Percentiles rank a stretch among this genome's conserved stretches.
Conservation (phyloP, 2,329 filamentous ascomycete species). For the Saccharata proteae region DNA sequence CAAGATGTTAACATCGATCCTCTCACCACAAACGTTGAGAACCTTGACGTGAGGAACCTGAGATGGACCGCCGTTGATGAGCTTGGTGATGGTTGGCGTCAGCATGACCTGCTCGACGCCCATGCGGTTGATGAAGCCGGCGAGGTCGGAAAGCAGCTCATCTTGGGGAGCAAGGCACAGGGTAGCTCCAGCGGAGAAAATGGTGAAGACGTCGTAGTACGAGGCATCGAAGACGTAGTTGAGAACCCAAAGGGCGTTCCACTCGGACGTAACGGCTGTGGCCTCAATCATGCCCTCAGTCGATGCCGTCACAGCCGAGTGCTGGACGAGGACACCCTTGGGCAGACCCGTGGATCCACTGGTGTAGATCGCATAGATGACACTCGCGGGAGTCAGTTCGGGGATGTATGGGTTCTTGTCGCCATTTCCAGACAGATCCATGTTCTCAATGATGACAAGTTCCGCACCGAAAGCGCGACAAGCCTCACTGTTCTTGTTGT, state of each 20-base stretch:
- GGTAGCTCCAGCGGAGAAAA: slow-evolving; percentile 1
- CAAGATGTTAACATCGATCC: not conserved
- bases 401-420: slow-evolving; percentile 2
- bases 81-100: slow-evolving; percentile 6
- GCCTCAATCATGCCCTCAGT: slow-evolving; percentile 5
- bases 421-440: slow-evolving; percentile 2
- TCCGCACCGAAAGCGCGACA: slow-evolving; percentile 1
- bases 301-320: slow-evolving; percentile 2
- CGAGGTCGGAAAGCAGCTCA: not conserved
- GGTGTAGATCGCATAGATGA: slow-evolving; percentile 12
- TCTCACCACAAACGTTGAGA: slow-evolving; percentile 4
- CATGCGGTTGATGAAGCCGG: slow-evolving; percentile 2
- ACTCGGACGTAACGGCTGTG: slow-evolving; percentile 3
- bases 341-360: slow-evolving; percentile 14
- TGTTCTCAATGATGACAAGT: slow-evolving; percentile 1
- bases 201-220: slow-evolving; percentile 3
- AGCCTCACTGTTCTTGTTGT: not conserved
- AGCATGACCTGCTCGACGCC: slow-evolving; percentile 5
- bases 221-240: slow-evolving; percentile 8
- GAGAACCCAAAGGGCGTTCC: slow-evolving; percentile 1
- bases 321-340: slow-evolving; percentile 11
- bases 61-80: not conserved
- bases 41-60: slow-evolving; percentile 2
- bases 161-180: slow-evolving; percentile 6
- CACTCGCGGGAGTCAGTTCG: not conserved